A percentile compares a stretch with the other conserved stretches of the same genome.
These are phyloP conservation scores for Globisporangium lucens DNA, from an alignment of 352 stramenopile species.

Conservation along the genomic window DNA sequence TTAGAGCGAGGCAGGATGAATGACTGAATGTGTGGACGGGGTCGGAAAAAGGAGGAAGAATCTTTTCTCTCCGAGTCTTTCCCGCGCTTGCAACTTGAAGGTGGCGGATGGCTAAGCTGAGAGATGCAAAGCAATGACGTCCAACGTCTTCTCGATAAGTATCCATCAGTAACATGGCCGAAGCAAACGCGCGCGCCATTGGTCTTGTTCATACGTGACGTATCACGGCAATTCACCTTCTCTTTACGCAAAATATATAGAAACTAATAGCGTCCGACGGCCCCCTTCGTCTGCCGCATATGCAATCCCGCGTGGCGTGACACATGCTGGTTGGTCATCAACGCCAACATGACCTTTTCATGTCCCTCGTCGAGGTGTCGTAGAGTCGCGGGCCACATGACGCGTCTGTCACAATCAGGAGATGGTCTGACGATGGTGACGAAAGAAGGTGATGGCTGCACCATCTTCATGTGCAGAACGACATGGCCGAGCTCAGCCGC, in stretches of 20 bases:
- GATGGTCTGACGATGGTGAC: not conserved
- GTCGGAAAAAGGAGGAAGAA: too few species aligned
- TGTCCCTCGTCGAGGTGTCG: not conserved
- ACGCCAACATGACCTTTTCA: not conserved
- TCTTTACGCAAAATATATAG: not conserved
- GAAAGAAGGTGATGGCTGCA: not conserved
- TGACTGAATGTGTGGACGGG: too few species aligned
- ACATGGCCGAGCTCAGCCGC: constrained; percentile 72
- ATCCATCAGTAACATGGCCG: not conserved
- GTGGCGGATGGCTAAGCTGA: too few species aligned
- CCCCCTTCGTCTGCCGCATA: not conserved
- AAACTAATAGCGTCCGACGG: not conserved
- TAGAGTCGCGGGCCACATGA: not conserved
- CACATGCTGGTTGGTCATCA: not conserved
- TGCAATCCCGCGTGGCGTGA: not conserved
- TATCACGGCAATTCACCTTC: not conserved
- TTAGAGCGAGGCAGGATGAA: too few species aligned
- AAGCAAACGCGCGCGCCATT: not conserved
- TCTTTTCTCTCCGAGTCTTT: too few species aligned
- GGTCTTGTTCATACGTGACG: not conserved
- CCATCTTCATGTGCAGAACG: constrained; percentile 52
- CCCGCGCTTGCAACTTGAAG: too few species aligned
- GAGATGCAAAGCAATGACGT: too few species aligned
- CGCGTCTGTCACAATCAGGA: not conserved
- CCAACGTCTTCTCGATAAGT: too few species aligned